Evolutionary conservation across 1,139 yeast species (phyloP), one percentile per base, ranked within the genome.

Genomic region (Hemisphaericaspora lyxosophila): DNA sequence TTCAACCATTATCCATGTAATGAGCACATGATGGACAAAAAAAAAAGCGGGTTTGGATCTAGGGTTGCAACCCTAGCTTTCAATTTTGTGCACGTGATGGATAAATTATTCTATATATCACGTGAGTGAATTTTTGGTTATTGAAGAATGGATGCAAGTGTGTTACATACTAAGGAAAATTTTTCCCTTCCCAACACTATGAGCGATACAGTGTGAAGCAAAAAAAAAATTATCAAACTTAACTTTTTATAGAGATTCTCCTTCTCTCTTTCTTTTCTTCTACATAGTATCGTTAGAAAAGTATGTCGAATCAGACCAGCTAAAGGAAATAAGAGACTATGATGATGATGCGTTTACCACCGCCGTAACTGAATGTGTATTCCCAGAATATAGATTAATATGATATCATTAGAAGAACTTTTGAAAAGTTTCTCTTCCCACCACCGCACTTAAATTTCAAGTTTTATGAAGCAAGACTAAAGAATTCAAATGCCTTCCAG

Each of bases 251-350:
- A 19, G 18, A 34, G 19, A 29, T 34, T 22, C 22, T 22, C n/a
- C 14, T 26, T 22, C 26, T 26, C 35, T 32, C 39, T 38, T 41
- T 36, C 36, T 38, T 38, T 42, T 44, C 38, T 36, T 35, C 34
- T 35, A 34, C 31, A 38, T 44, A 39, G 43, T 41, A 46, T 41
- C 49, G 45, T 42, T 44, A 45, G 34, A 38, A 41, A 41, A 40
- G 44, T 41, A 41, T 41, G 44, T 36, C 19, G 38, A 31, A 9
- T 17, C n/a, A n/a, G 27, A 15, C 19, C 16, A 18, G 6, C 20
- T 24, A 33, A 14, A 20, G 29, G 27, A 30, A 16, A 14, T 7
- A 20, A 19, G 13, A 24, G 13, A 24, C 15, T 17, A 5, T 17
- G 9, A 25, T 14, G 11, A n/a, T n/a, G n/a, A n/a, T n/a, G n/a